Base-by-base conservation (phyloP, 2,329 filamentous ascomycete genomes). In the Rachicladosporium sp. region DNA sequence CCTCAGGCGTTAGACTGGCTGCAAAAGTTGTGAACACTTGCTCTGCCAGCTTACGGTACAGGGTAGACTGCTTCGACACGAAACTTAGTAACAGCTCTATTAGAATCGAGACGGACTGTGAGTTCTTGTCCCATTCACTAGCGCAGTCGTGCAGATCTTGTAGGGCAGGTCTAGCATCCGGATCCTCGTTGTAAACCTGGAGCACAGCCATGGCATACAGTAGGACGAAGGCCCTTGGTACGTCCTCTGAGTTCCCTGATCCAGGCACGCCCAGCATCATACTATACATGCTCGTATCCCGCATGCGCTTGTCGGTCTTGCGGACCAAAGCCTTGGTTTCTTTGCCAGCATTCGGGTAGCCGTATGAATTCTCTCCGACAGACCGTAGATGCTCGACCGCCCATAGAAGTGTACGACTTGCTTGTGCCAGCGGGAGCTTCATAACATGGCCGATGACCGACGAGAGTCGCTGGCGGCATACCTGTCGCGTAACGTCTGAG, bases 51-150 rank as follows among this genome's bases (percentile, higher is more conserved):
- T 88, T 85, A 23, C 86, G 77, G 66, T 93, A 83, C 37, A 96
- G 68, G 7, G 80, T 76, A 1, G 88, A 94, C 3, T 81, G 83
- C 45, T 86, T 85, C 0, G 87, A 84, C 2, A 93, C 75, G 64
- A 96, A 86, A 38, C 85, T 84, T n/a, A 96, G 68, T 6, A 98
- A 63, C 37, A 96, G 82, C 54, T 96, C 91, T 2, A 95, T 78
- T 6, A 95, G 63, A 19, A 85, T 71, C 52, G 84, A 78, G 0
- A 85, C 82, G 6, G 41, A 51, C 43, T 48, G 55, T 34, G 46
- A 54, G 43, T 45, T 57, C 61, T 50, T 75, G 67, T 31, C 63
- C 57, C 56, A 74, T 62, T 46, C 75, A 69, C 82, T 71, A 43
- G 80, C 81, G 57, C 82, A 87, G 43, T 80, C 69, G 48, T 81